Base-by-base conservation (phyloP, 1,284 basidiomycete species). In the Hymenochaete sp. region DNA sequence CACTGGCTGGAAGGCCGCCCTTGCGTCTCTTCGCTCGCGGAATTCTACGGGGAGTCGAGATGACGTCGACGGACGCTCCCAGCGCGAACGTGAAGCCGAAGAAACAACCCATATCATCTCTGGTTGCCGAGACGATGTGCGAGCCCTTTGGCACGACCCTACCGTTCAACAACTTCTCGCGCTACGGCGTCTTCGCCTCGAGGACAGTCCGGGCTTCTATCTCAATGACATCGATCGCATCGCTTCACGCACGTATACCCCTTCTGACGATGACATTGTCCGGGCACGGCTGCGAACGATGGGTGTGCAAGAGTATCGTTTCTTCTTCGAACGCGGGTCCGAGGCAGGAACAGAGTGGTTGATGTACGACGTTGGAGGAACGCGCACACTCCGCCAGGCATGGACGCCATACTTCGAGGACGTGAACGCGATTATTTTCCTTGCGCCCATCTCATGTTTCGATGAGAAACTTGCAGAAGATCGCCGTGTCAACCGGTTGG, bases 391-490 rank as follows among this genome's bases (percentile, higher is more conserved):
- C 60, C 63, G 66, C 16, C 56, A 59, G 18, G 61, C 79, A 38
- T 85, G 82, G 82, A 75, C 73, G 2, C 82, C 82, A 9, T 85
- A 81, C 58, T 85, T 85, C 49, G 82, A 85, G 52, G 79, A 82
- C 56, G 60, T 66, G 53, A 57, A 65, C 52, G 62, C 63, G 6
- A 64, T 68, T 55, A 39, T 41, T 31, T 27, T 67, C 57, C 61
- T 47, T 49, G 25, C 52, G 19, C 46, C n/a, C 1, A 61, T 66
- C 38, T 48, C 59, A 26, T 64, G 63, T 45, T 70, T 70, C 45
- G 68, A 70, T 54, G 66, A 70, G 54, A 62, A 62, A 38, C 61
- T 70, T 16, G 60, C 61, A 2, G 68, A 70, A 51, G 67, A 69
- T 52, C 57, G 58, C n/a, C 57, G 44, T 27, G 33, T 69, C 38